phyloP scores from a whole-genome alignment of 2,329 filamentous ascomycete species.

The Paramyrothecium sp. region DNA sequence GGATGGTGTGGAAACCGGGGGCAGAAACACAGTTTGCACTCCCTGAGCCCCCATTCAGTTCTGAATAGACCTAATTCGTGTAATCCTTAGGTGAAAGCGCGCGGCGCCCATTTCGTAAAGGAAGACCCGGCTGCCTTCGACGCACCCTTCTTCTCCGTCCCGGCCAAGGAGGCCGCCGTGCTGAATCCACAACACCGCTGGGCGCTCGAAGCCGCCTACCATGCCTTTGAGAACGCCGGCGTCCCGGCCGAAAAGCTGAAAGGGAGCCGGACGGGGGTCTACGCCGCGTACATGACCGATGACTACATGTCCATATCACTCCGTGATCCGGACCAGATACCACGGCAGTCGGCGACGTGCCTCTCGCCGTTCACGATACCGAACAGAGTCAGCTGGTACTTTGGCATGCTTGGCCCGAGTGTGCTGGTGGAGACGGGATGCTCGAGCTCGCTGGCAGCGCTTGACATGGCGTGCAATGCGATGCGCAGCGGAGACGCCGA shows the following conservation, averaged over 20 bases:
- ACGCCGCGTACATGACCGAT: neutral
- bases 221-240: conserved; percentile 4
- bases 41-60: neutral
- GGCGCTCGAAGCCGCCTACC: conserved; percentile 7
- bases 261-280: neutral
- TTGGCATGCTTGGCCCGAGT: conserved; percentile 28
- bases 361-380: no score
- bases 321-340: conserved; percentile 17
- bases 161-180: conserved; percentile 6
- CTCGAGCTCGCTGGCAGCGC: conserved; percentile 25
- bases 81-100: neutral
- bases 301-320: neutral
- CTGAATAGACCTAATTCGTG: neutral
- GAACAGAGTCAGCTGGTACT: conserved; percentile 34
- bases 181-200: conserved; percentile 9
- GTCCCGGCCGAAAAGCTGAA: neutral
- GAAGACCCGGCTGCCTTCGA: conserved; percentile 33
- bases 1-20: neutral
- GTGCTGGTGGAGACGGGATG: conserved; percentile 32
- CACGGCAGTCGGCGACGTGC: conserved; percentile 28
- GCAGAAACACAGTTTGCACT: neutral
- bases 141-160: conserved; percentile 35
- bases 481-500: conserved; percentile 10
- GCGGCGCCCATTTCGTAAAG: conserved; percentile 23
- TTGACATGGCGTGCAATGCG: conserved; percentile 23